phyloP scores from a whole-genome alignment of 805 yeast species.

The Ogataea degrootiae region DNA sequence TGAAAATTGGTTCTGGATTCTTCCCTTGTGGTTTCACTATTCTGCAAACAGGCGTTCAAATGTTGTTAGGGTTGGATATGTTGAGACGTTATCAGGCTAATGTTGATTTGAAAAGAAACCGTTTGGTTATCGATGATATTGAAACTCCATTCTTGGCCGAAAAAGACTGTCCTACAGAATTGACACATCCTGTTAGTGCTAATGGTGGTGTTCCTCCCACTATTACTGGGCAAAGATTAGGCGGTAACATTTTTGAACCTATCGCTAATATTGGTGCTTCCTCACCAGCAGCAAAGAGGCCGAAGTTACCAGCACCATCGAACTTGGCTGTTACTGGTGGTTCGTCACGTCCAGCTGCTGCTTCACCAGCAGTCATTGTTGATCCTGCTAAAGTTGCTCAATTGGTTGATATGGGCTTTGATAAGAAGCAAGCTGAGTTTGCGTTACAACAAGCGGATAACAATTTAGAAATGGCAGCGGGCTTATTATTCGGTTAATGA shows the following conservation, averaged over 20 bases:
- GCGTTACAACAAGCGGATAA: slow-evolving; percentile 71
- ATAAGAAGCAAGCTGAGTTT: slow-evolving; percentile 52
- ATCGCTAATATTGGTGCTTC: slow-evolving; percentile 6
- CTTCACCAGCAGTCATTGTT: slow-evolving; percentile 2
- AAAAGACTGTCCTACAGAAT: slow-evolving; percentile 53
- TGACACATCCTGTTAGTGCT: slow-evolving; percentile 15
- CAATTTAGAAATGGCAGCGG: slow-evolving; percentile 82
- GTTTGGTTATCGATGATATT: slow-evolving; percentile 65
- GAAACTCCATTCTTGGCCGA: slow-evolving; percentile 72
- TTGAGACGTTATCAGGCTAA: slow-evolving; percentile 80
- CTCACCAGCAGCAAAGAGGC: slow-evolving; percentile 16
- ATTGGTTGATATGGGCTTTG: slow-evolving; percentile 67
- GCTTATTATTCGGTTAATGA: slow-evolving; percentile 48
- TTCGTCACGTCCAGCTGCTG: slow-evolving; percentile 5
- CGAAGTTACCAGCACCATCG: slow-evolving; percentile 19
- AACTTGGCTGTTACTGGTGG: slow-evolving; percentile 3
- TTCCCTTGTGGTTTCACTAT: slow-evolving; percentile 69
- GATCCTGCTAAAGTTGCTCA: slow-evolving; percentile 33
- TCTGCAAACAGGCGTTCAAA: slow-evolving; percentile 66
- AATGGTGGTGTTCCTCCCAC: slow-evolving; percentile 4
- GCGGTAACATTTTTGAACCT: slow-evolving; percentile 31
- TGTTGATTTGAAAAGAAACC: slow-evolving; percentile 66
- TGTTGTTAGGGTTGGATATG: slow-evolving; percentile 88
- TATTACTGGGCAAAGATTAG: slow-evolving; percentile 23
- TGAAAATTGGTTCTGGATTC: slow-evolving; percentile 63